A percentile compares a stretch with the other conserved stretches of the same genome.
Conservation (phyloP, 148 eudicot species). For the Vaccinium myrtillus region DNA sequence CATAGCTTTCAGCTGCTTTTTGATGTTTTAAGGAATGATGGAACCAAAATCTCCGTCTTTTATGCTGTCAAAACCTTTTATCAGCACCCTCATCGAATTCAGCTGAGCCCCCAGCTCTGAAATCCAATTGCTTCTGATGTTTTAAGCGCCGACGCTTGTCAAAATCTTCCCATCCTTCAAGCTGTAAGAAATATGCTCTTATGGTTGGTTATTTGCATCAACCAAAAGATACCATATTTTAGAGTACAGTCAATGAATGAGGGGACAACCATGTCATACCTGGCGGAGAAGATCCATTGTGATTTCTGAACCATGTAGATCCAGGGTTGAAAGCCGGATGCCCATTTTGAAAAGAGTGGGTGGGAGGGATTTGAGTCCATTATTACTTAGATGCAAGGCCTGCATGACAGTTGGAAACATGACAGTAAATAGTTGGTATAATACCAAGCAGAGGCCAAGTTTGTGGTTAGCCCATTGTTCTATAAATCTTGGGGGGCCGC, state of each 20-base stretch:
- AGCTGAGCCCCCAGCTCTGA: constrained; percentile 64
- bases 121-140: constrained; percentile 87
- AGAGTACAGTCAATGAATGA: not conserved
- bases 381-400: constrained; percentile 72
- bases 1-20: not conserved
- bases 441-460: not conserved
- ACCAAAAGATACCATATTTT: not conserved
- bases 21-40: not conserved
- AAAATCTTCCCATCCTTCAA: constrained; percentile 89
- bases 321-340: constrained; percentile 65
- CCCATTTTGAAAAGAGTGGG: constrained; percentile 58
- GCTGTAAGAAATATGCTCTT: constrained; percentile 33
- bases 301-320: constrained; percentile 83
- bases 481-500: not conserved
- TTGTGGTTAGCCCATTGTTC: not conserved
- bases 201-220: not conserved
- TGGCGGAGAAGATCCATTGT: constrained; percentile 75
- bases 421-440: not conserved
- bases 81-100: constrained; percentile 98
- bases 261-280: constrained; percentile 34
- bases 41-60: not conserved
- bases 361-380: constrained; percentile 76
- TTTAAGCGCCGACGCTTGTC: constrained; percentile 72
- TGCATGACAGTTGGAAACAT: constrained; percentile 22
- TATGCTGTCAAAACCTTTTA: constrained; percentile 37